Base-by-base conservation (phyloP, 2,329 filamentous ascomycete species). In the Dactylellina leptospora region DNA sequence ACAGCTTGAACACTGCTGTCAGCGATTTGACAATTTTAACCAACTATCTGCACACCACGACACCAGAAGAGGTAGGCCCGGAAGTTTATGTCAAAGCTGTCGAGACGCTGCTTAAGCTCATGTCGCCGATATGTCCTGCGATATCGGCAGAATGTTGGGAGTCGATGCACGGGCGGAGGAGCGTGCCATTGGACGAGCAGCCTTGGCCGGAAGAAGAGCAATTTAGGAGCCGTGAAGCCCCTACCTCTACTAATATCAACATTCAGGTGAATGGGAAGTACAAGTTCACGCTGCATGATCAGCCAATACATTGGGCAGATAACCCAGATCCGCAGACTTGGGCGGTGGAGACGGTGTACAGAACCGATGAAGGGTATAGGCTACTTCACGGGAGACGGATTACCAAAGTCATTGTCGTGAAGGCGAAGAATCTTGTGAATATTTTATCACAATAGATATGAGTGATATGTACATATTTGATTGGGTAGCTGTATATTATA, bases 181-280 rank as follows among this genome's bases (percentile, higher is more conserved):
- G 20, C 70, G 28, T 23, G 76, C 80, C 86, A 40, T 83, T 85
- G 54, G 77, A 79, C 0, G 81, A 90, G 90, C 0, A 78, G 74
- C 0, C 77, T 81, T 1, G 86, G 89, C 73, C 83, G 82, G 23
- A 83, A 83, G 50, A 75, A 83, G 61, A 78, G 82, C 74, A 77
- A 85, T 74, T 79, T 88, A 75, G 80, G 84, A 76, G 80, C 83
- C 58, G 79, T 83, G 74, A 82, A 5, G 16, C 20, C 80, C 74
- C 80, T 84, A 56, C 48, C 18, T 42, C 16, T n/a, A 47, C 73
- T 4, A 68, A 71, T 44, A 90, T 87, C 74, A 88, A 88, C 0
- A 87, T 96, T 13, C 89, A 92, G 77, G 81, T 96, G 73, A 92
- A 96, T 77, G 91, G 92, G n/a, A 92, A 89, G 79, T 80, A 90